Conservation (phyloP, 495 filamentous ascomycete genomes). For the Clohesyomyces aquaticus region DNA sequence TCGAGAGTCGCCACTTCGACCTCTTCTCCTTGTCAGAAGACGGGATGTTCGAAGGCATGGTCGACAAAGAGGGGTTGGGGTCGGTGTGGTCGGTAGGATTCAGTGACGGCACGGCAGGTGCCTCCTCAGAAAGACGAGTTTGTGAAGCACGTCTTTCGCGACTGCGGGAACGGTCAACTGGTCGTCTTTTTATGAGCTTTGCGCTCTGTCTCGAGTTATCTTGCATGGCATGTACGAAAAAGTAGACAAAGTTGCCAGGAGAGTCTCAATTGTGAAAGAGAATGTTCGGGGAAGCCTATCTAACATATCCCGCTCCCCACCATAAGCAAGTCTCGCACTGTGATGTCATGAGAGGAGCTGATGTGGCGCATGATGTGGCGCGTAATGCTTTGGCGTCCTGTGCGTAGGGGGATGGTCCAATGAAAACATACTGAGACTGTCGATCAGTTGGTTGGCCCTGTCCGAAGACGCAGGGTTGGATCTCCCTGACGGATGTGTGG, state of each 20-base stretch:
- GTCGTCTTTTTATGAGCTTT: conserved; percentile 36
- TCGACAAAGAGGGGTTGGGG: conserved; percentile 1
- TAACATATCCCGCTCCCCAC: background rate
- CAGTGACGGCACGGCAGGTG: conserved; percentile 26
- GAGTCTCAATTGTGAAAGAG: conserved; percentile 9
- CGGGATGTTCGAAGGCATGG: conserved; percentile 20
- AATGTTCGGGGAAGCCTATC: background rate
- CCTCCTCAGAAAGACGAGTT: conserved; percentile 13
- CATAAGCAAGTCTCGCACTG: conserved; percentile 22
- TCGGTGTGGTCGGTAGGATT: background rate
- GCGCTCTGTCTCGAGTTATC: conserved; percentile 8
- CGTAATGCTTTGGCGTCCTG: conserved; percentile 10
- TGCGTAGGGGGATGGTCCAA: background rate
- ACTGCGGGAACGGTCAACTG: conserved; percentile 17
- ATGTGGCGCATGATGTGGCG: conserved; percentile 15
- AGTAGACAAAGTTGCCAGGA: background rate
- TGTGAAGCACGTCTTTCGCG: conserved; percentile 15
- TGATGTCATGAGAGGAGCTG: conserved; percentile 21
- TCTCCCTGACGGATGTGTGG: background rate
- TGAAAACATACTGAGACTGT: background rate
- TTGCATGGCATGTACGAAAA: conserved; percentile 15
- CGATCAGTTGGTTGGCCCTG: background rate
- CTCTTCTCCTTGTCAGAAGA: conserved; percentile 35
- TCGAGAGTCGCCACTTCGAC: conserved; percentile 36
- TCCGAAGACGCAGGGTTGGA: background rate